Evolutionary conservation across 2,329 filamentous ascomycete species (phyloP).

Genomic region (Dendrostoma leiphaemia): DNA sequence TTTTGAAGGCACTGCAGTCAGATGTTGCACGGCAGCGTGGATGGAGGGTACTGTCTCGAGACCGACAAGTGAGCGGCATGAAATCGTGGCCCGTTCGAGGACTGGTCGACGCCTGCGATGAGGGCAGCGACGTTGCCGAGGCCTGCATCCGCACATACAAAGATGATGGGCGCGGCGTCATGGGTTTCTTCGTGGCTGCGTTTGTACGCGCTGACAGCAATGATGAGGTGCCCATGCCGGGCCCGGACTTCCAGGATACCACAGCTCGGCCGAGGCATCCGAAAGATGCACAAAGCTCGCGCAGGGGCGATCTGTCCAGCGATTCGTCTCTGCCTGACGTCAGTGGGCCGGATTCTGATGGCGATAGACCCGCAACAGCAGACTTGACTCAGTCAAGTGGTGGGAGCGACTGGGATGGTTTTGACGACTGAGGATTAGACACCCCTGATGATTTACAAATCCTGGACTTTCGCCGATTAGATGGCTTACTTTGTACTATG

Average conservation of each 20-base stretch:
- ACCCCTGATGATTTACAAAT: background rate
- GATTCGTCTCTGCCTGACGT: background rate
- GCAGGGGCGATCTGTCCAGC: background rate
- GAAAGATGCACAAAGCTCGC: background rate
- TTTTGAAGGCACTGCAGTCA: conserved; percentile 68
- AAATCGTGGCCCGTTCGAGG: conserved; percentile 71
- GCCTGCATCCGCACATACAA: conserved; percentile 81
- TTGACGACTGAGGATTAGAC: conserved; percentile 12
- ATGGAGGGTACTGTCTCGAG: conserved; percentile 73
- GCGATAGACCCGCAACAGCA: conserved; percentile 3
- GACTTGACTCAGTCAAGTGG: background rate
- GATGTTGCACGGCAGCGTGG: conserved; percentile 63
- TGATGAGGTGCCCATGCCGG: background rate
- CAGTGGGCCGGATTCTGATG: conserved; percentile 1
- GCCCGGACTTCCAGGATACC: background rate
- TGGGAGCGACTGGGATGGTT: conserved; percentile 17
- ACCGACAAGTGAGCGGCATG: conserved; percentile 75
- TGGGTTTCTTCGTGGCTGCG: conserved; percentile 93
- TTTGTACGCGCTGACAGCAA: conserved; percentile 61
- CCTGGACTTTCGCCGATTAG: background rate
- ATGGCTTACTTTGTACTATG: too few relatives aligned
- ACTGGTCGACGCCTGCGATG: conserved; percentile 45
- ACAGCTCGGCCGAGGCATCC: background rate
- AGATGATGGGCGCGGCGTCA: conserved; percentile 77
- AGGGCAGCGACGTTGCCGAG: conserved; percentile 58